Percentiles rank a stretch among this genome's conserved stretches.
These are phyloP conservation scores for Pseudocercospora eumusae DNA, from an alignment of 2,329 filamentous ascomycete genomes.

Conservation along the genomic window DNA sequence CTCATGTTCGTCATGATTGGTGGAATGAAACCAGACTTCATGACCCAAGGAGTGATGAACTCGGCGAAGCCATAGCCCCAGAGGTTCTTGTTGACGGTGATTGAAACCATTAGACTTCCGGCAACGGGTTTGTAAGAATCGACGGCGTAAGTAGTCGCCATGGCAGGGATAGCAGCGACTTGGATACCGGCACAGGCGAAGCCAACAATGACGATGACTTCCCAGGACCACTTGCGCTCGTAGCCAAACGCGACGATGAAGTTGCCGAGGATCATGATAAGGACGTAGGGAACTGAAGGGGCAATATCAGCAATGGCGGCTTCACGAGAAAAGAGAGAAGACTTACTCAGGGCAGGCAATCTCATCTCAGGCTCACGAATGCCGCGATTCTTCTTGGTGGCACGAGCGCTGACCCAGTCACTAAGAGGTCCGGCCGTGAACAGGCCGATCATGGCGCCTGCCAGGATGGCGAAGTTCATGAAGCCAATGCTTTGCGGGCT, in stretches of 20 bases:
- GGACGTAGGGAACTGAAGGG: conserved; percentile 54
- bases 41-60: conserved; percentile 50
- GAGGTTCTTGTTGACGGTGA: conserved; percentile 65
- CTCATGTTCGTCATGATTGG: conserved; percentile 63
- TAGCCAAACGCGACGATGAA: conserved; percentile 51
- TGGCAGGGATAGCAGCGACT: conserved; percentile 61
- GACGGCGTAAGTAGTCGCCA: conserved; percentile 61
- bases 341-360: conserved; percentile 48
- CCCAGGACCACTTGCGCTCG: conserved; percentile 51
- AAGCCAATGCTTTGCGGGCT: conserved; percentile 54
- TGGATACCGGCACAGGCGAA: conserved; percentile 60
- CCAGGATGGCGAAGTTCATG: conserved; percentile 59
- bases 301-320: not conserved
- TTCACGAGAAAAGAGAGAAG: not conserved
- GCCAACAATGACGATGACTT: conserved; percentile 59
- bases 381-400: conserved; percentile 56
- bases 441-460: conserved; percentile 58
- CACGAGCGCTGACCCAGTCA: conserved; percentile 59
- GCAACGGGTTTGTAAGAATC: conserved; percentile 66
- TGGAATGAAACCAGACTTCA: conserved; percentile 53
- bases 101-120: conserved; percentile 60
- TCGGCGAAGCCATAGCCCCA: conserved; percentile 61
- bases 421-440: conserved; percentile 57
- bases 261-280: conserved; percentile 60
- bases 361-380: conserved; percentile 63